Conservation (phyloP, 129 eudicot genomes). For the Flaveria linearis region DNA sequence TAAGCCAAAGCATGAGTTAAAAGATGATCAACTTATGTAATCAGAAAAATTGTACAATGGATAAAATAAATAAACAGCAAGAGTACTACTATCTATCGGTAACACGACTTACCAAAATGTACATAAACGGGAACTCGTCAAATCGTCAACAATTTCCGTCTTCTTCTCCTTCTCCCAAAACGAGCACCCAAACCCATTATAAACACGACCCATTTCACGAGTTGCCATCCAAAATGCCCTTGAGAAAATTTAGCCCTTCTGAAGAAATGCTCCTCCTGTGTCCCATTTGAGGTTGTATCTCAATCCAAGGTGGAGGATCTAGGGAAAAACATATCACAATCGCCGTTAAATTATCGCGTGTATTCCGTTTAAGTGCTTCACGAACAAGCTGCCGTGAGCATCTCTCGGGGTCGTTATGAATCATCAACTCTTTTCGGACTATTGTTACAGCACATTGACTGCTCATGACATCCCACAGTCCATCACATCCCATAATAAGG, state of each 20-base stretch:
- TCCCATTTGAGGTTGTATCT: conserved; percentile 46
- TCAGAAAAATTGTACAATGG: conserved; percentile 32
- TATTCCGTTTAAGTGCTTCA: conserved; percentile 74
- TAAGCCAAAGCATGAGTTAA: not conserved
- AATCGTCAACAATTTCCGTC: too few relatives aligned
- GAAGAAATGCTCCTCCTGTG: conserved; percentile 73
- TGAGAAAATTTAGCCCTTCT: conserved; percentile 71
- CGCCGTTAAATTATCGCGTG: conserved; percentile 75
- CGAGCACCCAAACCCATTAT: conserved; percentile 22
- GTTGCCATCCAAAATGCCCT: conserved; percentile 56
- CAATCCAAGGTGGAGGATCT: conserved; percentile 86
- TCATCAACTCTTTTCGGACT: conserved; percentile 72
- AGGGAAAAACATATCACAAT: conserved; percentile 70
- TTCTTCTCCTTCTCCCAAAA: not conserved
- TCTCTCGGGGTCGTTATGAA: conserved; percentile 79
- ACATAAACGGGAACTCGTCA: not conserved
- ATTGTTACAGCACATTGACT: conserved; percentile 84
- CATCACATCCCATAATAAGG: conserved; percentile 82
- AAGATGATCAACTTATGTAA: conserved; percentile 16
- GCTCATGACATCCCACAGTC: conserved; percentile 94
- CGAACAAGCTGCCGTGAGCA: conserved; percentile 79
- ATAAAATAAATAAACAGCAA: conserved; percentile 27
- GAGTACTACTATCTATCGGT: conserved; percentile 27
- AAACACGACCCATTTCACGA: conserved; percentile 35
- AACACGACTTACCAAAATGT: conserved; percentile 38